A percentile compares a stretch with the other conserved stretches of the same genome.
These are phyloP conservation scores for Phycomyces nitens DNA, from an alignment of 192 early-diverging fungal genomes.

Conservation along the genomic window DNA sequence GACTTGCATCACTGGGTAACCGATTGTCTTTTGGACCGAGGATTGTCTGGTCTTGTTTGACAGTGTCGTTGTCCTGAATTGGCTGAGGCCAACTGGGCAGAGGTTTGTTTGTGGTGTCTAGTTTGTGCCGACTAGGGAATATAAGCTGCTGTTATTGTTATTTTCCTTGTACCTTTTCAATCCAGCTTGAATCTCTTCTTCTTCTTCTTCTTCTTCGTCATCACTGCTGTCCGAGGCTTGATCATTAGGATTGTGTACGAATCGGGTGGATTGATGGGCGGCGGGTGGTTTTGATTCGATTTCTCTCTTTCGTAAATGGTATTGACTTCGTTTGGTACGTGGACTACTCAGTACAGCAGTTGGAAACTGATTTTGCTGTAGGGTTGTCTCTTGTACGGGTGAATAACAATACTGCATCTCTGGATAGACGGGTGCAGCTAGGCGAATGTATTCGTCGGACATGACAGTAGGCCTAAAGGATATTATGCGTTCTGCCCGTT, in stretches of 20 bases:
- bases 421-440: constrained; percentile 52
- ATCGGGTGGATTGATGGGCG: constrained; percentile 3
- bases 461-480: constrained; percentile 56
- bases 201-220: constrained; percentile 6
- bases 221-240: constrained; percentile 8
- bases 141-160: constrained; percentile 33
- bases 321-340: constrained; percentile 26
- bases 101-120: too few species aligned
- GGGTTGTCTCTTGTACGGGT: constrained; percentile 36
- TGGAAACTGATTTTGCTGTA: constrained; percentile 23
- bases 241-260: constrained; percentile 26
- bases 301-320: constrained; percentile 14
- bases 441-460: constrained; percentile 59
- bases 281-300: background rate
- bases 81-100: too few species aligned
- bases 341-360: constrained; percentile 27
- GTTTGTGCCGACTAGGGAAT: too few species aligned
- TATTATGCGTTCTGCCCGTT: constrained; percentile 72
- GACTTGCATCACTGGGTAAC: background rate
- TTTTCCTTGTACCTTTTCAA: constrained; percentile 63
- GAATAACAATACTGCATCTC: constrained; percentile 61
- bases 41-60: background rate
- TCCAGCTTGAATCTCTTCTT: constrained; percentile 26
- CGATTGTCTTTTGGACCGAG: background rate
- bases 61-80: background rate